phyloP scores from a whole-genome alignment of 2,329 filamentous ascomycete genomes.

The Neurospora sp. region DNA sequence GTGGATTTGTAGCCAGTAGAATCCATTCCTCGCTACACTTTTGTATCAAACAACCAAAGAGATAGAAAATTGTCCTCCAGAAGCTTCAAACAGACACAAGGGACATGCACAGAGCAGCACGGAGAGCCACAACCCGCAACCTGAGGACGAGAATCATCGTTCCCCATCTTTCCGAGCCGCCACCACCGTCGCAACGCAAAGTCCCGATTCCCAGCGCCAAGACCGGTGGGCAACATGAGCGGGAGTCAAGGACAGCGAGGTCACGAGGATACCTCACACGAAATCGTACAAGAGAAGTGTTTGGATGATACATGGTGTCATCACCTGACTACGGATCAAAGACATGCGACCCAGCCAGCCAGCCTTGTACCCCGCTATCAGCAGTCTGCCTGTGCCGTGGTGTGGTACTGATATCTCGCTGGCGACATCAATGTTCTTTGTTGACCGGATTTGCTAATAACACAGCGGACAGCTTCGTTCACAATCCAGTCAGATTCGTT shows the following conservation, averaged over 20 bases:
- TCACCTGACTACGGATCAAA: slow-evolving; percentile 15
- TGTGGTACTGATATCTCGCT: neutral
- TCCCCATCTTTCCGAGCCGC: neutral
- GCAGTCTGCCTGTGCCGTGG: neutral
- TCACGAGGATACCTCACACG: neutral
- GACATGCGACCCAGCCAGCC: neutral
- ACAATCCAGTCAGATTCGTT: neutral
- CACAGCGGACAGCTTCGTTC: neutral
- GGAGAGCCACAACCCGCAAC: neutral
- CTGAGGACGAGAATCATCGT: neutral
- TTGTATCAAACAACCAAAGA: neutral
- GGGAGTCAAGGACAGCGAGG: neutral
- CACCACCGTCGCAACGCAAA: neutral
- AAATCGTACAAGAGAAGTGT: slow-evolving; percentile 4
- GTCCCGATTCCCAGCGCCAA: neutral
- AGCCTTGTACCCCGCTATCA: neutral
- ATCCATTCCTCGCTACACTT: neutral
- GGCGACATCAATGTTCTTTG: neutral
- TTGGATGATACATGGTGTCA: slow-evolving; percentile 15
- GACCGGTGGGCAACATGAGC: neutral
- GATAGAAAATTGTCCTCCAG: neutral
- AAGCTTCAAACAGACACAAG: neutral
- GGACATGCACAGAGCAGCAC: neutral
- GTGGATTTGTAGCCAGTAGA: neutral
- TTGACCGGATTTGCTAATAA: neutral